Evolutionary conservation across 73 alveolate species (phyloP), one percentile per base, ranked within the genome.

Genomic region (Vitrella brassicaformis): DNA sequence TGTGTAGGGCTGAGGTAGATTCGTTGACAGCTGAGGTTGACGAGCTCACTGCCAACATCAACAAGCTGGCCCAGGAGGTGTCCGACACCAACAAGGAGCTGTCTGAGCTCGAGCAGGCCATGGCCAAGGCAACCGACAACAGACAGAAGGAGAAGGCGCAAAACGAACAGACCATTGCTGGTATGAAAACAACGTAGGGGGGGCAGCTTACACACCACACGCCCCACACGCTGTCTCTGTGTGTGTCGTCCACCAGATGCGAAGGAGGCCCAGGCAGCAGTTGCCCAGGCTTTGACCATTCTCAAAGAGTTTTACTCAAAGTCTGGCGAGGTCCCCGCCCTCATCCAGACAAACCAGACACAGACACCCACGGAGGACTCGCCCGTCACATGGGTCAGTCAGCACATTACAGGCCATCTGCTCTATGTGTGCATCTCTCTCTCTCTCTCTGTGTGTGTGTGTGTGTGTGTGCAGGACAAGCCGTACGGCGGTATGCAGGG

Each of bases 301-400:
- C 82, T 66, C 70, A 39, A 75, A 29, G 82, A 75, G 71, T 75
- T 66, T 70, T 75, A 75, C 28, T 72, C 82, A 68, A 75, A 75
- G 70, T 74, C 84, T 26, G 84, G 68, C 27, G 75, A 27, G 1
- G 82, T 73, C n/a, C 28, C 81, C 26, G 73, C 82, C 45, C 64
- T 75, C 1, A 75, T 75, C 30, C 82, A 75, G 73, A 47, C 74
- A 0, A 4, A 32, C 69, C 27, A 31, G 47, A 10, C 68, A 47
- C 39, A 74, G n/a, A 10, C 28, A 27, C 47, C 10, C 56, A 8
- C 69, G 29, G 76, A 0, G 8, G 31, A 28, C 47, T 47, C 29
- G 32, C 79, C 79, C 28, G 71, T 46, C 32, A 72, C 71, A 39
- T 70, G 29, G 30, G 75, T n/a, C n/a, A n/a, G n/a, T n/a, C n/a